Evolutionary conservation across 1,284 basidiomycete genomes (phyloP).

Genomic region (Vanrija sp.): DNA sequence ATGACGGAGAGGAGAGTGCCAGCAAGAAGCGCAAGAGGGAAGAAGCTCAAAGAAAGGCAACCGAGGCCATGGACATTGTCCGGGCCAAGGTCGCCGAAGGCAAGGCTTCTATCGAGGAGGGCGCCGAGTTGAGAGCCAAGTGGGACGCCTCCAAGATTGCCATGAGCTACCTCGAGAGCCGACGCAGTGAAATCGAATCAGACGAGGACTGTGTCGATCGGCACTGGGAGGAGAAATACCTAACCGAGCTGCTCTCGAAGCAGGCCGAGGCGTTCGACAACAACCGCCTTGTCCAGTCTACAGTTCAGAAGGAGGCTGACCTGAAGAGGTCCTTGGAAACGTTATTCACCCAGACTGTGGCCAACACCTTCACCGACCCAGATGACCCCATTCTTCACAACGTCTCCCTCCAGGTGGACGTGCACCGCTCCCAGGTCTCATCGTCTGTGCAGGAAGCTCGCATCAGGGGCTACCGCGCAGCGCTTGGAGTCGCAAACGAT

Average conservation of each 20-base stretch:
- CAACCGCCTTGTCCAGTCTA: slow-evolving; percentile 60
- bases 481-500: slow-evolving; percentile 63
- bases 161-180: slow-evolving; percentile 60
- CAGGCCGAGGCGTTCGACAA: slow-evolving; percentile 66
- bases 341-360: slow-evolving; percentile 71
- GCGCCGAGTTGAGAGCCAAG: slow-evolving; percentile 69
- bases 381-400: slow-evolving; percentile 69
- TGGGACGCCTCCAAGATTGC: slow-evolving; percentile 71
- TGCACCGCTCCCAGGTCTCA: slow-evolving; percentile 69
- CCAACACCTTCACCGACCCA: slow-evolving; percentile 67
- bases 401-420: slow-evolving; percentile 66
- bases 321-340: slow-evolving; percentile 76
- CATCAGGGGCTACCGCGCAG: slow-evolving; percentile 62
- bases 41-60: slow-evolving; percentile 65
- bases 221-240: slow-evolving; percentile 66
- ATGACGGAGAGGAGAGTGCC: slow-evolving; percentile 38
- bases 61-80: slow-evolving; percentile 66
- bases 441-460: slow-evolving; percentile 65
- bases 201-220: slow-evolving; percentile 22
- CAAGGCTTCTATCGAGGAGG: slow-evolving; percentile 66
- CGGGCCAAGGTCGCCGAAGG: slow-evolving; percentile 65
- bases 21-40: slow-evolving; percentile 58
- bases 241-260: slow-evolving; percentile 63
- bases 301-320: slow-evolving; percentile 67
- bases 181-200: slow-evolving; percentile 64